Evolutionary conservation across 805 yeast species (phyloP), one percentile per base, ranked within the genome.

Genomic region (Debaryomyces hansenii): DNA sequence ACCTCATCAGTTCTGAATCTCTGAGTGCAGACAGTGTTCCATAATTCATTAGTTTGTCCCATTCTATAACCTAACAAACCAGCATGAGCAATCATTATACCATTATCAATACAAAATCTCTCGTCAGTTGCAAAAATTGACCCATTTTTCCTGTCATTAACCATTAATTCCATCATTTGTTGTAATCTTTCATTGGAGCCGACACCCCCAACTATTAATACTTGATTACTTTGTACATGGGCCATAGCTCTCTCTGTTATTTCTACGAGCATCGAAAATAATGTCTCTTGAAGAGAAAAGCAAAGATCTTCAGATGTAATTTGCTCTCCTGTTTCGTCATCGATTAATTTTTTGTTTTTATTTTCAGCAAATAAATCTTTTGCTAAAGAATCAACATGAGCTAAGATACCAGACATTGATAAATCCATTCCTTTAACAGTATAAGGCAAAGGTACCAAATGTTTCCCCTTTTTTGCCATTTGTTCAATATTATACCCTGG

Each of bases 241-340:
- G 99, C 99, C 96, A 94, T 87, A 2, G 99, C 99, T 34, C 99
- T 75, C 62, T 94, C 99, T 0, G 99, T 94, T 56, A 94, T 94
- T 65, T 94, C 99, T 14, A 94, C 97, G 49, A 94, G 77, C 99
- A 94, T 94, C 9, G 97, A 90, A 64, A 87, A 94, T 24, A 94
- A 69, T 31, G 90, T 86, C 59, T 94, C 99, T 60, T 94, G 99
- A 52, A 94, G 70, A 6, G 97, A 89, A 60, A 82, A 94, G 64
- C 99, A 94, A 41, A 94, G 74, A 63, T 95, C 99, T 57, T 85
- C 97, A 1, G 84, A 78, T 0, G 95, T 85, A 40, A 90, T 78
- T 28, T 62, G 66, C 42, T 79, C 80, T 12, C 80, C 82, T 6
- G 71, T 58, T 5, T 67, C 79, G 27, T 65, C 66, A 45, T 66